phyloP scores from a whole-genome alignment of 805 yeast genomes.

The Sugiyamaella boreocaroliniensis region DNA sequence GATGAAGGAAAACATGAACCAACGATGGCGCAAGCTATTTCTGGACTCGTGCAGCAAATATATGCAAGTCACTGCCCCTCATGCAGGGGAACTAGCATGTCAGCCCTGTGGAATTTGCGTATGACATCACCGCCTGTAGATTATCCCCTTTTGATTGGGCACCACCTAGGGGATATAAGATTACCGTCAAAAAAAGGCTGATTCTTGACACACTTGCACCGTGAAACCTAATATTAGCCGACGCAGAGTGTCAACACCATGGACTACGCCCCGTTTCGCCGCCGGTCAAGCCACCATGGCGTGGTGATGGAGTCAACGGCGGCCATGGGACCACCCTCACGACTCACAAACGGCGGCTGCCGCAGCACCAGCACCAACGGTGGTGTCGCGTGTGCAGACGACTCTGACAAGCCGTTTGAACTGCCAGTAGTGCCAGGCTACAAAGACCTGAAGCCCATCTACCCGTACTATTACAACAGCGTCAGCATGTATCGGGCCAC shows the following conservation, averaged over 20 bases:
- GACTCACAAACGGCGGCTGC: background rate
- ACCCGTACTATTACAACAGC: slow-evolving; percentile 17
- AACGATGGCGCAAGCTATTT: background rate
- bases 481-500: slow-evolving; percentile 20
- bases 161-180: background rate
- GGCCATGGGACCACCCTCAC: too few relatives aligned
- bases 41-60: background rate
- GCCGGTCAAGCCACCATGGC: too few relatives aligned
- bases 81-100: background rate
- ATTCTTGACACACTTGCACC: background rate
- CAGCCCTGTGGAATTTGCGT: background rate
- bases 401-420: background rate
- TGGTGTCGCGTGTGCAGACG: background rate
- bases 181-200: background rate
- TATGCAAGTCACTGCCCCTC: background rate
- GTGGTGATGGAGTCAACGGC: too few relatives aligned
- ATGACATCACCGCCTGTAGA: background rate
- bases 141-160: background rate
- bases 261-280: too few relatives aligned
- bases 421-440: slow-evolving; percentile 18
- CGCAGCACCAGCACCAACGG: background rate
- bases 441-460: slow-evolving; percentile 16
- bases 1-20: too few relatives aligned
- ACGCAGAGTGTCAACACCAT: too few relatives aligned
- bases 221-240: background rate